A percentile compares a stretch with the other conserved stretches of the same genome.
Conservation (phyloP, 805 yeast genomes). For the Lipomyces oligophaga region DNA sequence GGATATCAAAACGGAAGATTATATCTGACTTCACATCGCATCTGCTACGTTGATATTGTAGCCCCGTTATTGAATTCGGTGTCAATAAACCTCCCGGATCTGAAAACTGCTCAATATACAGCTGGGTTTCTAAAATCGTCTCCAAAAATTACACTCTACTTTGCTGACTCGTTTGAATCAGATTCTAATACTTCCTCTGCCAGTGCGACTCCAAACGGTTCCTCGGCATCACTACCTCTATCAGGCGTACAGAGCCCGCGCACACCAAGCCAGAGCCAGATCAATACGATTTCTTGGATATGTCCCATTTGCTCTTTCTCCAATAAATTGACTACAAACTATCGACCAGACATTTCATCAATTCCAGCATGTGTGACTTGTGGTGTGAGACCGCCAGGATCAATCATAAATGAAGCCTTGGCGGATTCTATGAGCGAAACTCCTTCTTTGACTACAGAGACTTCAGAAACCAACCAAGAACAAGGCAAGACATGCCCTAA, state of each 20-base stretch:
- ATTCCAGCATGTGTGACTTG: slow-evolving; percentile 56
- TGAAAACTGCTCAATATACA: slow-evolving; percentile 33
- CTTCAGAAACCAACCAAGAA: background rate
- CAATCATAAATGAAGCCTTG: slow-evolving; percentile 4
- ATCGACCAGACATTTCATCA: slow-evolving; percentile 37
- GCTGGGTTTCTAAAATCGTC: slow-evolving; percentile 67
- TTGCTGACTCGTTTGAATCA: slow-evolving; percentile 1
- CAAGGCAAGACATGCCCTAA: slow-evolving; percentile 43
- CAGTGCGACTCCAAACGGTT: slow-evolving; percentile 2
- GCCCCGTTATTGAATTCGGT: slow-evolving; percentile 44
- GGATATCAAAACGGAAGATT: slow-evolving; percentile 67
- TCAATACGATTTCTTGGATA: slow-evolving; percentile 52
- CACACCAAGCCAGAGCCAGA: background rate
- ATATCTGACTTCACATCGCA: slow-evolving; percentile 68
- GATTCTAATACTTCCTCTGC: background rate
- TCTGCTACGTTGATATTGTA: slow-evolving; percentile 65
- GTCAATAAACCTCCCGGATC: slow-evolving; percentile 45
- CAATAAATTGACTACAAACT: slow-evolving; percentile 40
- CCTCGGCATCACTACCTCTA: background rate
- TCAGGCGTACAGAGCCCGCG: background rate
- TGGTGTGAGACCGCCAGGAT: slow-evolving; percentile 51
- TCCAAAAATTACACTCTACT: slow-evolving; percentile 57
- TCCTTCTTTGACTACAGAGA: background rate
- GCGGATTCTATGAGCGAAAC: background rate
- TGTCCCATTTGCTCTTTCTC: slow-evolving; percentile 86